Evolutionary conservation across 345 rosid genomes (phyloP), one percentile per base, ranked within the genome.

Genomic region (Camelina neglecta): DNA sequence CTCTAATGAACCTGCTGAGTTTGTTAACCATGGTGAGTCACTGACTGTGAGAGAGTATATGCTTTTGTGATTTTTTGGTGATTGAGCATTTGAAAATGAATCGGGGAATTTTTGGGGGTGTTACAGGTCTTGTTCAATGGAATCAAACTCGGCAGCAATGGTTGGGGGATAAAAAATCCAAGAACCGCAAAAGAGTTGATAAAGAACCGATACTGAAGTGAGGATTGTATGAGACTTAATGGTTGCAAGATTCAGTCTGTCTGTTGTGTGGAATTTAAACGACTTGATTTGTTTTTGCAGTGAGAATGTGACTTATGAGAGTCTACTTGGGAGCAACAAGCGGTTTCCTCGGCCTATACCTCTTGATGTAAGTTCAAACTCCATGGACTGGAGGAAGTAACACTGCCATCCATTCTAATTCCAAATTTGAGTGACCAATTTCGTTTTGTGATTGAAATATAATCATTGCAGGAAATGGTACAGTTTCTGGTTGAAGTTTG

Each of bases 251-350:
- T 21, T 58, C 10, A 15, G 0, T 29, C 10, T 57, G 0, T 29
- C 10, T 57, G 33, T 29, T 71, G 38, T 36, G 15, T 51, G 60
- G 26, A 0, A 3, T 59, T 31, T 8, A 33, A 59, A 47, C 35
- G 2, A 35, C 20, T 8, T 71, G 63, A 29, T 54, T 13, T 48
- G 36, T 71, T 26, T 35, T 79, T 84, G 89, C 82, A 90, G 96
- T 71, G 85, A 89, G 88, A 84, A 90, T 24, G 86, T 81, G 63
- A 85, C 91, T 4, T 90, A 86, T 58, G 96, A 90, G 64, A 84
- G 84, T 85, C 79, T 90, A 73, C 91, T 90, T 7, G 91, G 96
- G 75, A 90, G 86, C 85, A 90, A 88, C 84, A 90, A 88, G 83
- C 86, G 87, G 5, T 88, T 90, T 73, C 86, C 85, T 11, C 83